phyloP scores from a whole-genome alignment of 805 yeast species.

The Nakazawaea ishiwadae region DNA sequence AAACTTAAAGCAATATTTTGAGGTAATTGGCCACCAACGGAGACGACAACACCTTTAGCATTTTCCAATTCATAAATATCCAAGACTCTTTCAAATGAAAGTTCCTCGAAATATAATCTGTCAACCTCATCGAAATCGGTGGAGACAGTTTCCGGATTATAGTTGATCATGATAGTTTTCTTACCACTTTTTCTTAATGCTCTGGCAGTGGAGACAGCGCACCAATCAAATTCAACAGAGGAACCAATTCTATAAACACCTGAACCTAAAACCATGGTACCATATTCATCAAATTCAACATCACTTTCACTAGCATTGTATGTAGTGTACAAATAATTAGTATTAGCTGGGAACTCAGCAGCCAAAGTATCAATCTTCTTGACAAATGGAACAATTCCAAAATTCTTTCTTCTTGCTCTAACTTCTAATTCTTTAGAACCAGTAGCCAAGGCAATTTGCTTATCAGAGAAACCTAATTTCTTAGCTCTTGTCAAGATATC shows the following conservation, averaged over 20 bases:
- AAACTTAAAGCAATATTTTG: constrained; percentile 90
- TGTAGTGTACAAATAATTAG: constrained; percentile 93
- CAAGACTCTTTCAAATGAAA: constrained; percentile 92
- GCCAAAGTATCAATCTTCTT: constrained; percentile 97
- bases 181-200: constrained; percentile 84
- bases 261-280: constrained; percentile 93
- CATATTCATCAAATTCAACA: constrained; percentile 82
- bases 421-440: constrained; percentile 74
- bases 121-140: constrained; percentile 99
- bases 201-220: constrained; percentile 97
- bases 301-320: constrained; percentile 88
- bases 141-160: constrained; percentile 97
- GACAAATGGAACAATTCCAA: constrained; percentile 85
- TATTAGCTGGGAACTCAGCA: constrained; percentile 97
- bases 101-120: constrained; percentile 92
- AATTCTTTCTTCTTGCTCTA: constrained; percentile 74
- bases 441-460: constrained; percentile 80
- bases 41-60: constrained; percentile 87
- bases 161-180: constrained; percentile 93
- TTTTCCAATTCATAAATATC: constrained; percentile 93
- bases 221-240: constrained; percentile 98
- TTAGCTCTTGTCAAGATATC: constrained; percentile 77
- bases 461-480: constrained; percentile 92
- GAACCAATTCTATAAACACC: constrained; percentile 99
- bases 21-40: constrained; percentile 97